Evolutionary conservation across 192 early-diverging fungal species (phyloP), one percentile per base, ranked within the genome.

Genomic region (Phycomyces nitens): DNA sequence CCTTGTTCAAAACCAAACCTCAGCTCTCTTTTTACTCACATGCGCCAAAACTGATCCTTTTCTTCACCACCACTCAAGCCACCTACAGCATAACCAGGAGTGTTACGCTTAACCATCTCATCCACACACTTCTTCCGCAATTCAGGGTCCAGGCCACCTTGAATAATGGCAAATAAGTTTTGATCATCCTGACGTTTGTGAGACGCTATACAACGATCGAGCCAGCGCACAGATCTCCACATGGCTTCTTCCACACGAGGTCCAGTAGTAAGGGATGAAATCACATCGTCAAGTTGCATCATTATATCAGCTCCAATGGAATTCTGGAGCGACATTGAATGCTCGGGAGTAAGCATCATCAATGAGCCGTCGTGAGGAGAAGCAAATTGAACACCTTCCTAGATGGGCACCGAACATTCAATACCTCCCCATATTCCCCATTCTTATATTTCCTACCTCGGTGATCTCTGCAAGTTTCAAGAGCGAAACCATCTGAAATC

Each of bases 231-330:
- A 21, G 89, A 92, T 71, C 92, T 80, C 81, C 82, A 83, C 92
- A 94, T 94, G 42, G 92, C 92, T 71, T 94, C 92, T 66, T 92
- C 92, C 1, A 94, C 88, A 56, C 92, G 82, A 14, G 88, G 82
- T 3, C 92, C 90, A 11, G 85, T 89, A 0, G 87, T 87, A 51
- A 94, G 66, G 49, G 90, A 91, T 2, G 90, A 91, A 2, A 94
- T 88, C 2, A 94, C 92, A 70, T 94, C 92, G 65, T 94, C 92
- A 64, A 94, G 74, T 68, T 94, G 92, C 92, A 94, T 94, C 82
- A 94, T 91, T 20, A 94, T 92, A 65, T 92, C 92, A 1, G 90
- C 89, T 27, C 89, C 92, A 66, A 93, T 91, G 8, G 87, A 82
- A 74, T 94, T 94, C 66, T 94, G 92, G 68, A 94, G 69, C 4